Conservation (phyloP, 495 filamentous ascomycete species). For the Cudoniella acicularis region DNA sequence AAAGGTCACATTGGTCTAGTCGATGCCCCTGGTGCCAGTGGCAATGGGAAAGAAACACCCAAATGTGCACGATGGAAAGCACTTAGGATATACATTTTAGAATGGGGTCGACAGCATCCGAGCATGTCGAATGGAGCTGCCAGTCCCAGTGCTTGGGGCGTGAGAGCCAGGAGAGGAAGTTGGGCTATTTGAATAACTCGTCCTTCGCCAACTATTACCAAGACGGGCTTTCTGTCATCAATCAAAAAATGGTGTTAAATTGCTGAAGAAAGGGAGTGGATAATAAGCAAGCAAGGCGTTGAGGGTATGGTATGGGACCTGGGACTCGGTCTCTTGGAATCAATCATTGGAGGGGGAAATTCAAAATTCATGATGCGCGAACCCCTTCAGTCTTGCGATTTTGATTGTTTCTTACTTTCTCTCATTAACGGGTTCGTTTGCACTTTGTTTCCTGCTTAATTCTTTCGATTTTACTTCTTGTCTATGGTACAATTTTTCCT, state of each 20-base stretch:
- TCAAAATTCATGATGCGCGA: neutral
- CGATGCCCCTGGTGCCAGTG: slow-evolving; percentile 18
- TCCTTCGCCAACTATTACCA: neutral
- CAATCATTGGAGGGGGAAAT: neutral
- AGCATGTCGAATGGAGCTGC: slow-evolving; percentile 50
- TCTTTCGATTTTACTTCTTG: no score
- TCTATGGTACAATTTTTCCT: no score
- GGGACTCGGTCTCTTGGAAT: neutral
- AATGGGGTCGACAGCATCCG: slow-evolving; percentile 82
- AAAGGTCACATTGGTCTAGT: slow-evolving; percentile 65
- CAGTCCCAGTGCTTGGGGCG: slow-evolving; percentile 63
- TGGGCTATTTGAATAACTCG: slow-evolving; percentile 62
- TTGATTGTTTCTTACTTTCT: no score
- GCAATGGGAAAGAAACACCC: slow-evolving; percentile 29
- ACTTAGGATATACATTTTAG: slow-evolving; percentile 71
- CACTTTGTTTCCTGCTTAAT: no score
- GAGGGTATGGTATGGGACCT: neutral
- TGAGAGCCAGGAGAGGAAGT: slow-evolving; percentile 69
- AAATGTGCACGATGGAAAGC: slow-evolving; percentile 73
- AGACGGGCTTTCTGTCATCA: neutral
- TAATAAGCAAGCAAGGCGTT: neutral
- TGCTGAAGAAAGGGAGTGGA: neutral
- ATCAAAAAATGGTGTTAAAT: neutral
- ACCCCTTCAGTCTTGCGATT: neutral
- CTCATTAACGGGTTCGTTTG: no score